Conservation (phyloP, 306 rosid genomes). For the Trifolium repens region DNA sequence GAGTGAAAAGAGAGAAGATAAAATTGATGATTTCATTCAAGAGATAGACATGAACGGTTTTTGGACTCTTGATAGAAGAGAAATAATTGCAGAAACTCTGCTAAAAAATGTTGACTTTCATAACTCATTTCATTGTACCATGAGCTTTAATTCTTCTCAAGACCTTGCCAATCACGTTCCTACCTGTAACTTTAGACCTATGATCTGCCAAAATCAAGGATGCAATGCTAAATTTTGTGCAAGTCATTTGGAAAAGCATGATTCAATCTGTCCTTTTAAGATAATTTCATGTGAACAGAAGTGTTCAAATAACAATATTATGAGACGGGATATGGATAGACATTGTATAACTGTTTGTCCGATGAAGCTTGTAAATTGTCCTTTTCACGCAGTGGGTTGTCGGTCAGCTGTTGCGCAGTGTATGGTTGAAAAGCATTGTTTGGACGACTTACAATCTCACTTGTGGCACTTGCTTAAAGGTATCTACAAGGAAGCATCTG, state of each 20-base stretch:
- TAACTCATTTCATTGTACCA: conserved; percentile 62
- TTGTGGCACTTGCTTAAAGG: conserved; percentile 57
- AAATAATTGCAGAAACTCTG: conserved; percentile 48
- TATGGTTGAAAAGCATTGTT: conserved; percentile 62
- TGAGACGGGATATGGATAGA: conserved; percentile 89
- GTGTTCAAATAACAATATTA: conserved; percentile 54
- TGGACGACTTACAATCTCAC: conserved; percentile 62
- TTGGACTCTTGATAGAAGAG: conserved; percentile 76
- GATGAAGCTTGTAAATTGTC: conserved; percentile 86
- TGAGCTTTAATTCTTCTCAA: conserved; percentile 51
- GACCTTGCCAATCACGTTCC: conserved; percentile 62
- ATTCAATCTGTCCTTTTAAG: conserved; percentile 72
- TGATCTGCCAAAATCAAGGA: conserved; percentile 62
- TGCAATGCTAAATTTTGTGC: conserved; percentile 64
- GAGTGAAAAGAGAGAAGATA: conserved; percentile 85
- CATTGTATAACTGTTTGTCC: conserved; percentile 89
- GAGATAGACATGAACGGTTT: conserved; percentile 76
- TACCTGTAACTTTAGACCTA: conserved; percentile 59
- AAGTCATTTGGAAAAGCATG: conserved; percentile 64
- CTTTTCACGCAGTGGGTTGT: conserved; percentile 78
- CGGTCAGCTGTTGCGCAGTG: conserved; percentile 59
- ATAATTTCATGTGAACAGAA: conserved; percentile 81
- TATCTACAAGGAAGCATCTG: conserved; percentile 61
- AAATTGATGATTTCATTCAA: conserved; percentile 82
- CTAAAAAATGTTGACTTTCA: conserved; percentile 74